Evolutionary conservation across 306 rosid species (phyloP), one percentile per base, ranked within the genome.

Genomic region (Boehmeria nivea): DNA sequence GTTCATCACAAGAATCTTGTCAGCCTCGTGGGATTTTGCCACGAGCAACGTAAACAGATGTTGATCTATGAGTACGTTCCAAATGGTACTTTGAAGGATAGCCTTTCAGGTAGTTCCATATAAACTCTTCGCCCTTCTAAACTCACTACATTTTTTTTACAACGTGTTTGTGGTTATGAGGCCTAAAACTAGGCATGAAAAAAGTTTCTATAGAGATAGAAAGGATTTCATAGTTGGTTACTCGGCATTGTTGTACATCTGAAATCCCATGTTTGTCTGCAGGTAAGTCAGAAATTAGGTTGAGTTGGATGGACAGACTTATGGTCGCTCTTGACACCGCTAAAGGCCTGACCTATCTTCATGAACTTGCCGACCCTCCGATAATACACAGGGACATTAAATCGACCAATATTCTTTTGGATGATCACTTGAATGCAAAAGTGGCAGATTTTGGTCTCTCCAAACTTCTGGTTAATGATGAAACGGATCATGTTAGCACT

Each of bases 1-100:
- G 87, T 84, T 42, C 95, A 87, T 54, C 95, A 87, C 34, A 87
- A 74, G 74, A 87, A 87, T 77, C 84, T 87, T 1, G 93, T 87
- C 31, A 34, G 75, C 73, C 89, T 87, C 26, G 50, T 81, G 27
- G 95, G 95, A 26, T 87, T 81, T 68, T 84, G 89, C 73, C 72
- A 72, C 18, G 89, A 87, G 56, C 72, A 73, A 56, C 89, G 83
- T 20, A 94, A 84, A 84, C 94, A 87, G 57, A 79, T 87, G 87
- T 64, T 87, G 66, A 81, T 87, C 43, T 87, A 87, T 15, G 89
- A 87, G 70, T 77, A 77, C 45, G 65, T 84, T 51, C 73, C 89
- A 58, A 84, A 87, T 64, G 94, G 95, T 36, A 77, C 67, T 63
- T 16, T 87, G 22, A 63, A 68, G 83, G 89, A 81, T 31, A 71